Base-by-base conservation (phyloP, 2,329 filamentous ascomycete species). In the Aspergillus calidoustus region DNA sequence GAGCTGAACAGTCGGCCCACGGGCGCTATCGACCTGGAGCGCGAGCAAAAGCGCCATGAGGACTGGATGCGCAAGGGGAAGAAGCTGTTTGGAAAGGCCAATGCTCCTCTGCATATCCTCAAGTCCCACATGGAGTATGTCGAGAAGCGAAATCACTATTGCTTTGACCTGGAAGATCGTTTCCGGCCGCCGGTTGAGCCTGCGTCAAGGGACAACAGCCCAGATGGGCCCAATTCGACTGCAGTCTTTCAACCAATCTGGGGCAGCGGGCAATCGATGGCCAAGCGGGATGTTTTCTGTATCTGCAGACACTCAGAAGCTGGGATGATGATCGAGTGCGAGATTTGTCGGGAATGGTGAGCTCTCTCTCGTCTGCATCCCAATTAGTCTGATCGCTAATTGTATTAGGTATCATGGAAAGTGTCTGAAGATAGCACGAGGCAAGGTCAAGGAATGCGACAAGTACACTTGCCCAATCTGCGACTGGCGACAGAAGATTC, bases 31-130 rank as follows among this genome's bases (percentile, higher is more conserved):
- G 95, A 99, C 71, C 85, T 99, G 4, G 95, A 99, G 73, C 93
- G 92, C 66, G 93, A 98, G 75, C 91, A 95, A 67, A 96, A 95
- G 74, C 88, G 92, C 7, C 95, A 98, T 68, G 95, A 99, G 74
- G 95, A 99, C 76, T 99, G 95, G 95, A 99, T 99, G 94, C 87
- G 95, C 34, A 92, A 92, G 71, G 95, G 95, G 54, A 99, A 99
- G 80, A 97, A 97, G 76, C 80, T 99, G 0, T 99, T 99, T 72
- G 95, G 95, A 56, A 99, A 99, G 77, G 95, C 95, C 1, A 99
- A 99, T 74, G 95, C 95, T 1, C 95, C 95, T 1, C 82, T 99
- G 13, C 95, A 99, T 76, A 99, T 99, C 66, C 84, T 99, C 30
- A 95, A 94, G 72, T 91, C 90, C 61, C 94, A 99, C 69, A 93